Base-by-base conservation (phyloP, 108 stramenopile species). In the Nannochloropsis salina region DNA sequence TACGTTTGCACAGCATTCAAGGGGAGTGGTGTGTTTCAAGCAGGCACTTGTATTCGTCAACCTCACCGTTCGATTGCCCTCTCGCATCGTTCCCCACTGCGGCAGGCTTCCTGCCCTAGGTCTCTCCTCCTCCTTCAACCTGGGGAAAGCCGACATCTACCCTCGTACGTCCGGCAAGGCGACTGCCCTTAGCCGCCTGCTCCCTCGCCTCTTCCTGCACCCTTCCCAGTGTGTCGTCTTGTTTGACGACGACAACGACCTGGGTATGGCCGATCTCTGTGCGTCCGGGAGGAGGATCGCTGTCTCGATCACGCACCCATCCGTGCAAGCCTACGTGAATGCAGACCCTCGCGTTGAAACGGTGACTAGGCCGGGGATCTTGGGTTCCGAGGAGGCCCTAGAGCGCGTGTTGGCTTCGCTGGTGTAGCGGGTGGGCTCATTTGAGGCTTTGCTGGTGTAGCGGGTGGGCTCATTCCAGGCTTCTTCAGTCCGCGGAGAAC, bases 161-260 rank as follows among this genome's bases (percentile, higher is more conserved):
- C 61, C 61, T n/a, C n/a, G 20, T n/a, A 74, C 61, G 20, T 74
- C 61, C 61, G 61, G 61, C 61, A 74, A 74, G 61, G 61, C 61
- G 20, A n/a, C 61, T n/a, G 61, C 61, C 8, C 20, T 74, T n/a
- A n/a, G 20, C 61, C 61, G 61, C 1, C 6, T 74, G 20, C 6
- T 74, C 6, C 61, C 61, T n/a, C 61, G 61, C 61, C 61, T 74
- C 2, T 74, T 74, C 0, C 61, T 74, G 20, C 61, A 74, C 61
- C 61, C 61, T 15, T 15, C 15, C 61, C 61, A 74, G 61, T 74
- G 61, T n/a, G 61, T 74, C 1, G 61, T n/a, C 61, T n/a, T 74
- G 15, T 74, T 74, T n/a, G 61, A 74, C 61, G 61, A 74, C 61
- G 61, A 74, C 61, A 74, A 74, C 61, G 61, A 74, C 61, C 61